Evolutionary conservation across 108 stramenopile genomes (phyloP), one percentile per base, ranked within the genome.

Genomic region (Parietichytrium sp.): DNA sequence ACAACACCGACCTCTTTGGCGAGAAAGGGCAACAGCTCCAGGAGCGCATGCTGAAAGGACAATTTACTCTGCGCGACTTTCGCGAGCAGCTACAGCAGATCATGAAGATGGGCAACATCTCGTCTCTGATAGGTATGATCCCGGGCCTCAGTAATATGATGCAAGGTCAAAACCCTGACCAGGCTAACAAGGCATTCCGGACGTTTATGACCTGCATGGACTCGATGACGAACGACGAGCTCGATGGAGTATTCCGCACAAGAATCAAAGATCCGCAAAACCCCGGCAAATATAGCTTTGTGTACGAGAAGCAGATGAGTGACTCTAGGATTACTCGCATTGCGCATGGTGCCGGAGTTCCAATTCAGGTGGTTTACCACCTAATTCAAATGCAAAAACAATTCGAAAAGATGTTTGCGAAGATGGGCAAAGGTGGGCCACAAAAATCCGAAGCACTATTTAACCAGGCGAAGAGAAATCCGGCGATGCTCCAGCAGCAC

Each of bases 171-270:
- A 42, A 72, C 61, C 61, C 61, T 16, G 13, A 33, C 33, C 12
- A 16, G 61, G 61, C 61, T 6, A 33, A 72, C 10, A 72, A 49
- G 29, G 33, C 90, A 16, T 79, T 96, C 50, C 92, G 94, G 78
- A 94, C 91, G 25, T 96, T 95, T 86, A 82, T 96, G 92, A 93
- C 91, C 93, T 97, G 97, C 86, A 95, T 98, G 94, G 98, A 98
- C 80, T 90, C 88, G 52, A 96, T 98, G 96, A 97, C 87, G 45
- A 91, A 95, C 80, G 92, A 88, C 2, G 98, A 98, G 83, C 90
- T 98, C 3, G 98, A 98, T 79, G 95, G 95, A 23, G 92, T 92
- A 52, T 72, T 45, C 61, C 61, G 61, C 42, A 45, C 61, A n/a
- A 33, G 61, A 12, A 20, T 72, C 47, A 45, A 45, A 6, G 78